Percentiles rank a stretch among this genome's conserved stretches.
Conservation (phyloP, 768 basidiomycete species). For the Suillus luteus region DNA sequence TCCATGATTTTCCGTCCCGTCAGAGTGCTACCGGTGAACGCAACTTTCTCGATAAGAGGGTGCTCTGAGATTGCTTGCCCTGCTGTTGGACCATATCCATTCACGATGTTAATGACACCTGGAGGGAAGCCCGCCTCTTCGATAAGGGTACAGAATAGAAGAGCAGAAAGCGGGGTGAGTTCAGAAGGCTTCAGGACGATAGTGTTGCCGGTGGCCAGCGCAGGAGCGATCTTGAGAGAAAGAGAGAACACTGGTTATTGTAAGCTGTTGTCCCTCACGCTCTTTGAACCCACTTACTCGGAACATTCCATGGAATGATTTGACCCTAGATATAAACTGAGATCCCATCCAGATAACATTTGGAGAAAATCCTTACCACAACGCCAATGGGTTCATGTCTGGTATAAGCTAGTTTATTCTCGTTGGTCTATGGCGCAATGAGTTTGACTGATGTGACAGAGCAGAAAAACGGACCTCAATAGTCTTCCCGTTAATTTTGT, state of each 20-base stretch:
- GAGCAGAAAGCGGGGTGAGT: slow-evolving; percentile 69
- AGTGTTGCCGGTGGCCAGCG: slow-evolving; percentile 76
- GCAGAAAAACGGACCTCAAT: slow-evolving; percentile 39
- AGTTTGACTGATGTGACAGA: slow-evolving; percentile 14
- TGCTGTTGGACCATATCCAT: slow-evolving; percentile 69
- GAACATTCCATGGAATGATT: slow-evolving; percentile 75
- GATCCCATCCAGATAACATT: slow-evolving; percentile 23
- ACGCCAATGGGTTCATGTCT: slow-evolving; percentile 63
- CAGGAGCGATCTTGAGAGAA: slow-evolving; percentile 74
- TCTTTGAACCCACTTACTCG: slow-evolving; percentile 20
- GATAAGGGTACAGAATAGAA: slow-evolving; percentile 52
- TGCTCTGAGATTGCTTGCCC: slow-evolving; percentile 72
- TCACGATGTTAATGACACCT: slow-evolving; percentile 77
- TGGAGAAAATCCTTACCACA: slow-evolving; percentile 29
- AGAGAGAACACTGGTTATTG: slow-evolving; percentile 54
- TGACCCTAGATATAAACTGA: slow-evolving; percentile 34
- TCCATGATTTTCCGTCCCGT: slow-evolving; percentile 81
- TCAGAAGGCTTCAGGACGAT: slow-evolving; percentile 84
- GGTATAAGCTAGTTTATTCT: slow-evolving; percentile 52
- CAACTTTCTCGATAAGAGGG: slow-evolving; percentile 66
- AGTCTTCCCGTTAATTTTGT: slow-evolving; percentile 54
- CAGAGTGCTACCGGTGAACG: slow-evolving; percentile 85
- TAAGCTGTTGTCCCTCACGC: not conserved
- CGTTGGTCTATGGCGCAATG: slow-evolving; percentile 44
- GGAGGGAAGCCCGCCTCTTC: slow-evolving; percentile 74